Evolutionary conservation across 371 early-diverging fungal species (phyloP).

Genomic region (Mortierella sp.): DNA sequence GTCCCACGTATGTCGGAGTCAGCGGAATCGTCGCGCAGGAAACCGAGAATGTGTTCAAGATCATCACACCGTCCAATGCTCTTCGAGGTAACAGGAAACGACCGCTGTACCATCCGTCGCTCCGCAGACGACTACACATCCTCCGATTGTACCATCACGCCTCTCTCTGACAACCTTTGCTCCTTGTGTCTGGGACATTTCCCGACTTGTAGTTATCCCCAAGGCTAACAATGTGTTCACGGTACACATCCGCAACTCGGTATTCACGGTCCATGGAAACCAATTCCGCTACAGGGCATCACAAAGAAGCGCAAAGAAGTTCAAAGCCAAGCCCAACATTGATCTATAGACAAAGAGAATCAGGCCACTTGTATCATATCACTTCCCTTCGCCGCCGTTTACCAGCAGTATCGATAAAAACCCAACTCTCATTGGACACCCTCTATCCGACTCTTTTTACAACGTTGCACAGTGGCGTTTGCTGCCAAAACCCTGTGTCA

Average conservation of each 20-base stretch:
- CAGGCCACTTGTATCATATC: not conserved
- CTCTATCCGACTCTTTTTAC: no score
- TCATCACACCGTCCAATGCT: conserved; percentile 77
- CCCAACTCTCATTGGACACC: no score
- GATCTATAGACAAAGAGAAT: conserved; percentile 66
- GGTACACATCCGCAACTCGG: conserved; percentile 57
- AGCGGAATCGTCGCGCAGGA: conserved; percentile 90
- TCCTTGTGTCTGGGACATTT: not conserved
- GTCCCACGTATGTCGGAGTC: conserved; percentile 80
- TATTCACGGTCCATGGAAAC: conserved; percentile 82
- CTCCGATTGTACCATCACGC: no score
- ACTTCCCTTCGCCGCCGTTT: not conserved
- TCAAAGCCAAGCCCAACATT: conserved; percentile 84
- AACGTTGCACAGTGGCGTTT: no score
- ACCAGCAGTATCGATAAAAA: not conserved
- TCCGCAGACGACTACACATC: no score
- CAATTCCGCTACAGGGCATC: conserved; percentile 80
- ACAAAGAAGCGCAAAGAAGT: conserved; percentile 87
- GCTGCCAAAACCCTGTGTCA: no score
- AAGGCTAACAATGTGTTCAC: conserved; percentile 82
- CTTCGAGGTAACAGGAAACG: conserved; percentile 63
- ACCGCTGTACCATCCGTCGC: not conserved
- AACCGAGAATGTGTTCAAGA: conserved; percentile 84
- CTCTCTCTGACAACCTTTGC: not conserved
- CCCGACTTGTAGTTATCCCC: conserved; percentile 71